Base-by-base conservation (phyloP, 2,329 filamentous ascomycete species). In the Hypoxylon rubiginosum region DNA sequence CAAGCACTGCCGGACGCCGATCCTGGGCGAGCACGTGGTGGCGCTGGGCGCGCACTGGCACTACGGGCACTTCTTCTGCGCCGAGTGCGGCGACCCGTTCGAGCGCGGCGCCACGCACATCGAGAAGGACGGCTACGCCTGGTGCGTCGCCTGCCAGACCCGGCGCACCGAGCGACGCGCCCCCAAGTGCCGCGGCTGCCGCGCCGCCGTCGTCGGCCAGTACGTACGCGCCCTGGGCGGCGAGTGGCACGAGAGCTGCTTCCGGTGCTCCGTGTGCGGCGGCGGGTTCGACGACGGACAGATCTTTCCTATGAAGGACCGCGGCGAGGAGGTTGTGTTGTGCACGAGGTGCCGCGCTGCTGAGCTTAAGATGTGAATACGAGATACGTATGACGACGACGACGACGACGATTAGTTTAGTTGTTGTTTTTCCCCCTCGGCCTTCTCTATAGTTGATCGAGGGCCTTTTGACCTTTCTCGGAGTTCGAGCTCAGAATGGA, bases 61-160 rank as follows among this genome's bases (percentile, higher is more conserved):
- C 79, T 92, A 92, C 57, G 96, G 96, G 0, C 96, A 99, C 81
- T 99, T 99, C 82, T 99, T 99, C 86, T 99, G 96, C 77, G 96
- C 96, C 45, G 94, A 99, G 84, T 99, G 96, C 77, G 96, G 96
- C 71, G 95, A 99, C 81, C 95, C 96, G 0, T 99, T 99, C 77
- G 93, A 86, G 71, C 84, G 85, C 51, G 87, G 87, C 64, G 87
- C 85, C 81, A 90, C 88, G 49, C 89, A 91, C 74, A 90, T 99
- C 59, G 96, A 99, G 78, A 97, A 97, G 80, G 95, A 98, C 72
- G 95, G 95, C 9, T 98, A 97, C 79, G 96, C 96, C 4, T 99
- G 96, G 94, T 99, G 96, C 80, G 88, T 98, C 50, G 87, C 87
- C 21, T 99, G 96, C 77, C 95, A 98, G 82, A 97, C 94, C 13